phyloP scores from a whole-genome alignment of 1,139 yeast species.

The Scheffersomyces stambukii region DNA sequence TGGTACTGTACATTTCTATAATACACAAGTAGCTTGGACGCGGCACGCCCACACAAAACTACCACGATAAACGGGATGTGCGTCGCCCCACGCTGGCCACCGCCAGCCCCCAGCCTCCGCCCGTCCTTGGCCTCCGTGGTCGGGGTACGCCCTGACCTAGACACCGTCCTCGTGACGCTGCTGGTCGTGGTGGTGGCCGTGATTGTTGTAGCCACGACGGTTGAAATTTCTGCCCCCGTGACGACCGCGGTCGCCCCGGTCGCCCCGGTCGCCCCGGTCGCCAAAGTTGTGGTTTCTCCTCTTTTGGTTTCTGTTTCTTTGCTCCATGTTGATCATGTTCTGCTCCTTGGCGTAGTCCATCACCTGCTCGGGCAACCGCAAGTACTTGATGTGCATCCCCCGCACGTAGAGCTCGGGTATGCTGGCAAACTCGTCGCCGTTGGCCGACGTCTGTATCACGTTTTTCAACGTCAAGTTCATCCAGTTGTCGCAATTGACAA shows the following conservation, averaged over 20 bases:
- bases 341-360: slow-evolving; percentile 82
- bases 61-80: no score
- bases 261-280: slow-evolving; percentile 11
- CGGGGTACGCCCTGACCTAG: no score
- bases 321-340: slow-evolving; percentile 52
- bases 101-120: no score
- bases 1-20: no score
- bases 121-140: no score
- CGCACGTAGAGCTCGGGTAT: slow-evolving; percentile 78
- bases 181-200: no score
- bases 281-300: slow-evolving; percentile 32
- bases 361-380: slow-evolving; percentile 49
- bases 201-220: slow-evolving; percentile 4
- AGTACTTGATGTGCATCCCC: slow-evolving; percentile 65
- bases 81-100: no score
- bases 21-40: no score
- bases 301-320: slow-evolving; percentile 45
- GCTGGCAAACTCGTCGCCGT: slow-evolving; percentile 64
- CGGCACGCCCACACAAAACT: no score
- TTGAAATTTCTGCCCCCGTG: slow-evolving; percentile 7
- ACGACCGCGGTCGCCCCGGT: slow-evolving; percentile 13
- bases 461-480: slow-evolving; percentile 87
- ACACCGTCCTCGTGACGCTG: no score
- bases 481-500: slow-evolving; percentile 89
- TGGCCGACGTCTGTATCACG: slow-evolving; percentile 69